Evolutionary conservation across 192 early-diverging fungal species (phyloP), one percentile per base, ranked within the genome.

Genomic region (Glomus cerebriforme): DNA sequence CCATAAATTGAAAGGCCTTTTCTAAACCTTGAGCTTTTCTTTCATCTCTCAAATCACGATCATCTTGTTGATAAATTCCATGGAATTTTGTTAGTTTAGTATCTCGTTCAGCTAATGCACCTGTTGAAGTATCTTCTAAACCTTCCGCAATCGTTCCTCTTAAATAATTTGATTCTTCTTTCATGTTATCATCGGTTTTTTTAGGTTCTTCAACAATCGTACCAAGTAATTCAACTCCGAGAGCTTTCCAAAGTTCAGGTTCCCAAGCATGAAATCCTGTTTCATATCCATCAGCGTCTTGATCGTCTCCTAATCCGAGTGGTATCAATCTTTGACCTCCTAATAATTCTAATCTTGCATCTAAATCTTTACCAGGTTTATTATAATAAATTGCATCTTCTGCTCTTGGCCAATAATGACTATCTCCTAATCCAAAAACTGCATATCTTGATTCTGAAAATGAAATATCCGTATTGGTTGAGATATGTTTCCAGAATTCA

Each of bases 1-100:
- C 93, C 97, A 98, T 98, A 87, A 98, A 98, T 37, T 92, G 94
- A 84, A 86, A 98, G 15, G 97, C 97, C 82, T 92, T 93, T 88
- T 98, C 97, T 19, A 95, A 82, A 75, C 95, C 95, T 79, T 93
- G 92, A 79, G 92, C 88, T 81, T 92, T 87, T 37, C 96, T 90
- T 76, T 91, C 91, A 27, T 94, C 93, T 62, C 97, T 92, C 69
- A 97, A 82, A 86, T 98, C 97, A 80, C 97, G 93, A 85, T 98
- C 97, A 83, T 98, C 97, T 83, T 98, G 97, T 86, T 92, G 91
- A 88, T 98, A 98, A 49, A 93, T 96, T 80, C 97, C 97, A 86
- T 98, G 97, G 91, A 97, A 97, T 87, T 98, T 98, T 69, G 92
- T 91, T 78, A 98, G 83, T 87, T 96, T 96, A 82, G 91, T 92